Base-by-base conservation (phyloP, 495 filamentous ascomycete species). In the Rostrohypoxylon terebratum region DNA sequence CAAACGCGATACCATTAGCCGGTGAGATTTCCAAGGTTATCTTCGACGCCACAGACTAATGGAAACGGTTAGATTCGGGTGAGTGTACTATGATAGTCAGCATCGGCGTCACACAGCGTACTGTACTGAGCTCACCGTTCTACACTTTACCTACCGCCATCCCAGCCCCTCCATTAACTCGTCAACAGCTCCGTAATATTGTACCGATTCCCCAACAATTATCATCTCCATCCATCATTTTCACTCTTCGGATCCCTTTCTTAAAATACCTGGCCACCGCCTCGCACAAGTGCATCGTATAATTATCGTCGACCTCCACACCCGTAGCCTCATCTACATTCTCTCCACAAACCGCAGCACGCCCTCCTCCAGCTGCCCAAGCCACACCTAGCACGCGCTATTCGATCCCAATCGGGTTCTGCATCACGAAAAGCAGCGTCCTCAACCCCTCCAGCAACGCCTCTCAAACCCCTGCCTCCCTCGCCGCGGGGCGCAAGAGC, bases 281-380 rank as follows among this genome's bases (percentile, higher is more conserved):
- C 33, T 71, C 57, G 57, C 62, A 66, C 25, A 71, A 47, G 21
- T n/a, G 45, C 28, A 65, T 48, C 18, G 62, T 55, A 14, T 66
- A 66, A 36, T 72, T 72, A 53, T 72, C 69, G 40, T 72, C 69
- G 9, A 66, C 23, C 20, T 14, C 45, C 1, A 72, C 69, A 14
- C 62, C 57, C 20, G 63, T 66, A 0, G 13, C n/a, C 42, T 57
- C 69, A 23, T 45, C 69, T 2, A 72, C 47, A 25, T 51, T 13
- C 42, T 59, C 69, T 9, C 62, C 3, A 72, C 16, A 23, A 66
- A 72, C 10, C 48, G 14, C 11, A 72, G 3, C 48, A 72, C 50
- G 8, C 10, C 28, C 50, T 72, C 63, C 2, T 72, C 69, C 2
- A 66, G 50, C 62, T 61, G 44, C 11, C 9, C 33, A 2, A 66